phyloP scores from a whole-genome alignment of 2,329 filamentous ascomycete genomes.

The Ophiostoma himal-ulmi region DNA sequence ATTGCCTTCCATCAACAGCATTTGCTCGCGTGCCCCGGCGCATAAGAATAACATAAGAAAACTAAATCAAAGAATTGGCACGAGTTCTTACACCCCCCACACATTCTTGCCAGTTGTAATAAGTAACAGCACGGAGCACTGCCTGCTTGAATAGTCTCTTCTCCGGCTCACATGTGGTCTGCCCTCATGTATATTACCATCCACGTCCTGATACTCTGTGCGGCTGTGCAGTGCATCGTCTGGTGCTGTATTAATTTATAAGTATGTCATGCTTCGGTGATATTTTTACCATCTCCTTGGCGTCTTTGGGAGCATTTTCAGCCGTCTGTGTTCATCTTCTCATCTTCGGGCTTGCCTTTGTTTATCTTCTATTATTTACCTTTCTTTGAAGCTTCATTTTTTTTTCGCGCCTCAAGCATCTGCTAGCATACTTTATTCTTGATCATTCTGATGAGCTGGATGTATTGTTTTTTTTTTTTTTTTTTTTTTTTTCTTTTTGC shows the following conservation, averaged over 20 bases:
- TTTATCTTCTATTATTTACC: neutral
- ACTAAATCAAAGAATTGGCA: too few species aligned
- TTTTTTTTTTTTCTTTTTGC: neutral
- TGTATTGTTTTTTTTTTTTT: neutral
- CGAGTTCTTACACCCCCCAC: neutral
- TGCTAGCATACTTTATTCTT: neutral
- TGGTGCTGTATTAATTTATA: neutral
- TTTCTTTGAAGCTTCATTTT: neutral
- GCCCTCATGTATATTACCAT: neutral
- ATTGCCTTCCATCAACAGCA: neutral
- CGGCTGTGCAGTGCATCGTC: neutral
- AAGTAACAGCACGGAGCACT: neutral
- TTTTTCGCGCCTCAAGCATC: neutral
- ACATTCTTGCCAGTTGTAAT: neutral
- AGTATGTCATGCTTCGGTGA: neutral
- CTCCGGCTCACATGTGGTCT: neutral
- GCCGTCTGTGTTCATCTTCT: too few species aligned
- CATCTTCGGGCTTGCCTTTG: neutral
- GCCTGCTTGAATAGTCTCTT: neutral
- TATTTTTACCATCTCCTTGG: neutral
- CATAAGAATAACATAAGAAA: neutral
- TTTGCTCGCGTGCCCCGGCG: neutral
- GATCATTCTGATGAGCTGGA: too few species aligned
- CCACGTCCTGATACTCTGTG: neutral
- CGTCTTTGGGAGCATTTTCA: neutral